Evolutionary conservation across 1,284 basidiomycete genomes (phyloP).

Genomic region (Pterulicium gracile): DNA sequence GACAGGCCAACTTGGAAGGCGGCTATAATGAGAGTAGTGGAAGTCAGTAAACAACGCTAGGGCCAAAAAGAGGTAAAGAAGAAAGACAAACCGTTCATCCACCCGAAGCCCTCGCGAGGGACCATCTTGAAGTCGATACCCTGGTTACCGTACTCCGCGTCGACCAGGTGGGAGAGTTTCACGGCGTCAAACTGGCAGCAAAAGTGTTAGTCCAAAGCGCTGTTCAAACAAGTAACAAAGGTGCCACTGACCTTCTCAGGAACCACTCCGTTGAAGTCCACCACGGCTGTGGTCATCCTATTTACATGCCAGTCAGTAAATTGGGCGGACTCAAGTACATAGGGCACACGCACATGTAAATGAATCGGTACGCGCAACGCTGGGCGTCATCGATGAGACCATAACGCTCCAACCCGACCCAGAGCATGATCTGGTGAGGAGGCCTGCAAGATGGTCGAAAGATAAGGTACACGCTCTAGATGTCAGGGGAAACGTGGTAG

Average conservation of each 20-base stretch:
- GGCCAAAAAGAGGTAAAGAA: slow-evolving; percentile 1
- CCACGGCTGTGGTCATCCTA: slow-evolving; percentile 87
- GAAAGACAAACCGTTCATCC: slow-evolving; percentile 78
- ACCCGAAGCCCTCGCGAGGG: slow-evolving; percentile 93
- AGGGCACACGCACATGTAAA: slow-evolving; percentile 89
- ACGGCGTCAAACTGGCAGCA: slow-evolving; percentile 81
- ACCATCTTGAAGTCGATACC: slow-evolving; percentile 96
- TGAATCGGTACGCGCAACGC: slow-evolving; percentile 88
- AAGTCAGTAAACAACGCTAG: slow-evolving; percentile 3
- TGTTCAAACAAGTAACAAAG: not conserved
- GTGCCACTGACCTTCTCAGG: slow-evolving; percentile 71
- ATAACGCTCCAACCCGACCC: slow-evolving; percentile 95
- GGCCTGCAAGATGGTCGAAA: slow-evolving; percentile 46
- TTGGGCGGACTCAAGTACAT: too few species aligned
- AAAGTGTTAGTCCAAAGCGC: slow-evolving; percentile 5
- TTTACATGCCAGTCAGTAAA: too few species aligned
- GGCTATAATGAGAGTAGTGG: slow-evolving; percentile 36
- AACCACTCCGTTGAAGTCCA: slow-evolving; percentile 95
- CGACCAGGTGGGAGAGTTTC: slow-evolving; percentile 87
- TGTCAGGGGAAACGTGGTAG: slow-evolving; percentile 8
- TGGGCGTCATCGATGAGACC: slow-evolving; percentile 92
- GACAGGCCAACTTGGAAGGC: slow-evolving; percentile 91
- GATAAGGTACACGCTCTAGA: slow-evolving; percentile 2
- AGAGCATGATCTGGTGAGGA: slow-evolving; percentile 93
- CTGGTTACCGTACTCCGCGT: slow-evolving; percentile 98